These are phyloP conservation scores for Mucor velutinosus DNA, from an alignment of 371 early-diverging fungal genomes.

Conservation along the genomic window DNA sequence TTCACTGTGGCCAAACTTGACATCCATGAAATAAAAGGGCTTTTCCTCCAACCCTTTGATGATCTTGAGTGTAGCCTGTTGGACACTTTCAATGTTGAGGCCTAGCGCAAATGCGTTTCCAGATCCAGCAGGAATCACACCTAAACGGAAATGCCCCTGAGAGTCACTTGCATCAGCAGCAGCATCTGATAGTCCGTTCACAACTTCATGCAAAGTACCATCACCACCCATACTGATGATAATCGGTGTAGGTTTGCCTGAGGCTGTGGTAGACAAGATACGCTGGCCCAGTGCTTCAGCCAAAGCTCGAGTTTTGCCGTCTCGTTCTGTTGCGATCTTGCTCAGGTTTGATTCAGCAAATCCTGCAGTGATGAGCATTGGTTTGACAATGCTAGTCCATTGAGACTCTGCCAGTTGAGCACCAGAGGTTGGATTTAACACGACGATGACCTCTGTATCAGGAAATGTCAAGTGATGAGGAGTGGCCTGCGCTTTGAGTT, in stretches of 20 bases:
- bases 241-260: constrained; percentile 1
- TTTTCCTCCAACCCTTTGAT: constrained; percentile 31
- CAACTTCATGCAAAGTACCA: constrained; percentile 50
- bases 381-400: constrained; percentile 22
- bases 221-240: constrained; percentile 51
- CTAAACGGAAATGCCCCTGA: constrained; percentile 23
- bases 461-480: neutral
- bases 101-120: constrained; percentile 52
- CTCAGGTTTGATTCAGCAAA: neutral
- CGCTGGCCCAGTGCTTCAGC: constrained; percentile 4
- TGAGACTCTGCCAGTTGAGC: constrained; percentile 4
- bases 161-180: neutral
- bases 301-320: constrained; percentile 17
- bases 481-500: neutral
- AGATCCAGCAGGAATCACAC: constrained; percentile 46
- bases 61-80: constrained; percentile 37
- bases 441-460: constrained; percentile 6
- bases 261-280: neutral
- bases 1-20: constrained; percentile 26
- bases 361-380: constrained; percentile 29
- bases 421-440: constrained; percentile 33
- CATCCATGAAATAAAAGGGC: constrained; percentile 36
- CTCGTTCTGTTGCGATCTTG: constrained; percentile 2
- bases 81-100: constrained; percentile 28
- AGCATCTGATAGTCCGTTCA: constrained; percentile 46